phyloP scores from a whole-genome alignment of 2,329 filamentous ascomycete species.

The Pestalotiopsis sp. region DNA sequence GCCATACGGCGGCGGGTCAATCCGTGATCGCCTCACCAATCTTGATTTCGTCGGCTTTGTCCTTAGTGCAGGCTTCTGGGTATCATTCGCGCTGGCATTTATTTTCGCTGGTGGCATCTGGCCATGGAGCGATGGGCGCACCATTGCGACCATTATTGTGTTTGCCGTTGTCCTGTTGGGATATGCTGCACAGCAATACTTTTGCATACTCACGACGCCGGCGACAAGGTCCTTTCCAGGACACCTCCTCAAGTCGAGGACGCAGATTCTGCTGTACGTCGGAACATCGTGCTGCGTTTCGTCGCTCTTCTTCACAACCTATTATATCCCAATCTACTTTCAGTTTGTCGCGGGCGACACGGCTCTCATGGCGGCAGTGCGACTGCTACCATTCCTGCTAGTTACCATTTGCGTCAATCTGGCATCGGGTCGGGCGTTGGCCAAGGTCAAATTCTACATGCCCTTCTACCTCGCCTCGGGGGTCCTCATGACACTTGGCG shows the following conservation, averaged over 20 bases:
- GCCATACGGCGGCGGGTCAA: constrained; percentile 18
- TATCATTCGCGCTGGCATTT: constrained; percentile 49
- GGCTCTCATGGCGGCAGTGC: constrained; percentile 42
- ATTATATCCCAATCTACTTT: constrained; percentile 57
- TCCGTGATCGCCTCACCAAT: constrained; percentile 28
- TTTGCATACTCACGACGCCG: constrained; percentile 41
- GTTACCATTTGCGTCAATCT: constrained; percentile 37
- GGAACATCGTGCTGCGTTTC: constrained; percentile 29
- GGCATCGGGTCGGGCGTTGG: constrained; percentile 26
- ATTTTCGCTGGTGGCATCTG: constrained; percentile 53
- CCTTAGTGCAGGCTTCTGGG: constrained; percentile 42
- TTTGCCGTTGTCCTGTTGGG: constrained; percentile 42
- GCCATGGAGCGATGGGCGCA: constrained; percentile 45
- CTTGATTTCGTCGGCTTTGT: constrained; percentile 49
- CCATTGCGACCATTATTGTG: constrained; percentile 49
- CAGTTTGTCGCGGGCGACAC: constrained; percentile 46
- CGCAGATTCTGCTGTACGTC: constrained; percentile 40
- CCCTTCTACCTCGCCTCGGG: constrained; percentile 42
- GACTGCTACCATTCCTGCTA: constrained; percentile 43
- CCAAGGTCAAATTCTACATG: constrained; percentile 31
- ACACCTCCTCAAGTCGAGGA: constrained; percentile 25
- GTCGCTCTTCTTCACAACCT: constrained; percentile 36
- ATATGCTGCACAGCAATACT: constrained; percentile 50
- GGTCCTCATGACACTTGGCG: constrained; percentile 36
- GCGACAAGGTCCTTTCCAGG: constrained; percentile 47